Evolutionary conservation across 805 yeast genomes (phyloP).

Genomic region (Zygosaccharomyces lentus): DNA sequence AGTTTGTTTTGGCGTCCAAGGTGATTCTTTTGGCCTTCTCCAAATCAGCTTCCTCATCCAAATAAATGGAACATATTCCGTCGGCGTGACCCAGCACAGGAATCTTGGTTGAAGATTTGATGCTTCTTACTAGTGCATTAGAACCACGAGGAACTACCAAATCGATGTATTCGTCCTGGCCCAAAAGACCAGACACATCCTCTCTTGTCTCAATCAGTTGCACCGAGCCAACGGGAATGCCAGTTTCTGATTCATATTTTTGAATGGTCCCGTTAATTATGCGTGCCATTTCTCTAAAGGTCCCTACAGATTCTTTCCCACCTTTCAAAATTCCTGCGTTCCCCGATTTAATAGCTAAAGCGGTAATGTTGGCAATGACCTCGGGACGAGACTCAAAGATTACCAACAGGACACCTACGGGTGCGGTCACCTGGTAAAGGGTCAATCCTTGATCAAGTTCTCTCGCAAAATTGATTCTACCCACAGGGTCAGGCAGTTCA

Average conservation of each 20-base stretch:
- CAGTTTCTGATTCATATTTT: conserved; percentile 43
- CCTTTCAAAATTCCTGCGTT: conserved; percentile 96
- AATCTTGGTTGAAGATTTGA: conserved; percentile 83
- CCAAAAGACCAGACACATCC: conserved; percentile 78
- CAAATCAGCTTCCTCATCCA: conserved; percentile 73
- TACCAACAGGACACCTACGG: conserved; percentile 88
- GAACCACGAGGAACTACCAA: conserved; percentile 98
- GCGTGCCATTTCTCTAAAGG: conserved; percentile 76
- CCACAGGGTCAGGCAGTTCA: conserved; percentile 83
- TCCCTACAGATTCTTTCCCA: conserved; percentile 86
- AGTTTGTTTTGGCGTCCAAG: conserved; percentile 88
- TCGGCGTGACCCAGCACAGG: conserved; percentile 99
- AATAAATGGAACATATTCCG: conserved; percentile 87
- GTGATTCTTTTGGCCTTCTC: conserved; percentile 70
- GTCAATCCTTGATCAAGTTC: conserved; percentile 87
- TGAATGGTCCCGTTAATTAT: conserved; percentile 59
- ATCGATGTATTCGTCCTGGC: conserved; percentile 86
- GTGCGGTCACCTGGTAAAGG: conserved; percentile 79
- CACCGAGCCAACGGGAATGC: conserved; percentile 75
- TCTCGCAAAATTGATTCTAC: conserved; percentile 77
- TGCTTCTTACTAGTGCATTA: conserved; percentile 79
- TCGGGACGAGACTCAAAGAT: conserved; percentile 97
- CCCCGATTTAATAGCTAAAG: conserved; percentile 92
- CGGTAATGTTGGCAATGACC: conserved; percentile 95
- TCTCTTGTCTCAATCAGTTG: conserved; percentile 86